Conservation (phyloP, 176 grass and related monocot species). For the Musa beccarii region DNA sequence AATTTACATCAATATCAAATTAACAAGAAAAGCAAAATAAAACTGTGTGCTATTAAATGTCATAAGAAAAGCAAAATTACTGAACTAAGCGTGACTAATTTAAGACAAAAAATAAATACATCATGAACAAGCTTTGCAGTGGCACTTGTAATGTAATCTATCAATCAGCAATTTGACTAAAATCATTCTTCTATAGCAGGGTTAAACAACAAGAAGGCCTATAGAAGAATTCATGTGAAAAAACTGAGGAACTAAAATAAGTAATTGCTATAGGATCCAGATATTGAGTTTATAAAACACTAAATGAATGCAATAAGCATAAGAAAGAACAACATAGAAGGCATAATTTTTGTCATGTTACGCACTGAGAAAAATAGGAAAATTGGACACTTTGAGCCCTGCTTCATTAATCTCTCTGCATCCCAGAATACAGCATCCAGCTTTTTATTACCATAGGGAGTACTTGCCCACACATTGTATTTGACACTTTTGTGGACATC, state of each 20-base stretch:
- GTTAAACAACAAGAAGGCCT: too few species aligned
- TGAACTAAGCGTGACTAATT: too few species aligned
- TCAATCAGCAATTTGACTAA: too few species aligned
- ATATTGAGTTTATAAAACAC: neutral
- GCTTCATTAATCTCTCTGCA: constrained; percentile 14
- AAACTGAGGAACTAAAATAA: too few species aligned
- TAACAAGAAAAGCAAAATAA: too few species aligned
- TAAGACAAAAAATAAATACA: too few species aligned
- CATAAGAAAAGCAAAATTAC: too few species aligned
- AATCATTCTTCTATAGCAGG: too few species aligned
- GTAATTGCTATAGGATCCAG: neutral
- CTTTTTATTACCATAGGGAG: constrained; percentile 5
- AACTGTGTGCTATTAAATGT: neutral
- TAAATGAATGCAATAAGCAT: neutral
- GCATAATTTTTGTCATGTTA: constrained; percentile 19
- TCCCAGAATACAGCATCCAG: constrained; percentile 1
- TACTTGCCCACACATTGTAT: constrained; percentile 18
- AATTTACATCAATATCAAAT: neutral
- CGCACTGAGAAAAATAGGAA: constrained; percentile 90
- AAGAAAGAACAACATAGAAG: constrained; percentile 15
- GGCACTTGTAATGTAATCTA: too few species aligned
- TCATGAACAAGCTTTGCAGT: too few species aligned
- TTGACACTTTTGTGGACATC: constrained; percentile 20
- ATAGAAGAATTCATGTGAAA: too few species aligned
- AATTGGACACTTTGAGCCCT: constrained; percentile 47